Conservation (phyloP, 2,329 filamentous ascomycete genomes). For the Neofusicoccum sp. region DNA sequence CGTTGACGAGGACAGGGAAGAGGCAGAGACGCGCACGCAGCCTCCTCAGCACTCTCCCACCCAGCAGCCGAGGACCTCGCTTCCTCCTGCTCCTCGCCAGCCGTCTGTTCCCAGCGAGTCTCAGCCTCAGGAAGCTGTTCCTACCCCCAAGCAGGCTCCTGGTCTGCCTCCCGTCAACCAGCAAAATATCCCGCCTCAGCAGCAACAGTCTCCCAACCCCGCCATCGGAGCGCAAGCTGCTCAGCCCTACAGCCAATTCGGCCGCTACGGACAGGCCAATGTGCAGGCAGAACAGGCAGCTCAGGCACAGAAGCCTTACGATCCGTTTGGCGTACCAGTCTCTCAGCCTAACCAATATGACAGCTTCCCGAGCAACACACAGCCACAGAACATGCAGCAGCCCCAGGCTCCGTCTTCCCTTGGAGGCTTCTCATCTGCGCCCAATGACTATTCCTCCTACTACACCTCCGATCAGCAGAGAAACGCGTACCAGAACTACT, state of each 20-base stretch:
- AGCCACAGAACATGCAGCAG: conserved; percentile 61
- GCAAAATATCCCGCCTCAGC: conserved; percentile 38
- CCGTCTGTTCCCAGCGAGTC: conserved; percentile 44
- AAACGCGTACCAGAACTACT: conserved; percentile 71
- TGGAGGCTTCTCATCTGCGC: conserved; percentile 72
- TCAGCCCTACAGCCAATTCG: conserved; percentile 64
- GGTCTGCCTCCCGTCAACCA: conserved; percentile 64
- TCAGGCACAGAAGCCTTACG: conserved; percentile 77
- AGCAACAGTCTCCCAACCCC: conserved; percentile 40
- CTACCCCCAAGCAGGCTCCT: conserved; percentile 62
- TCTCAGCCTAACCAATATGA: conserved; percentile 49
- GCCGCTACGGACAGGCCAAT: conserved; percentile 66
- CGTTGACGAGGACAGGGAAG: conserved; percentile 91
- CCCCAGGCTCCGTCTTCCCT: conserved; percentile 62
- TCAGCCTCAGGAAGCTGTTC: conserved; percentile 41
- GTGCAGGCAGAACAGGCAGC: conserved; percentile 63
- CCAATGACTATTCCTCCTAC: conserved; percentile 81
- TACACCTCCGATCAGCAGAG: conserved; percentile 78
- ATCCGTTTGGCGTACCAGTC: conserved; percentile 80
- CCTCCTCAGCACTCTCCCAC: conserved; percentile 92
- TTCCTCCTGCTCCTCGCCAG: conserved; percentile 70
- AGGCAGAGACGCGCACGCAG: conserved; percentile 90
- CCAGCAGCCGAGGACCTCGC: conserved; percentile 78
- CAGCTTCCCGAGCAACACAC: conserved; percentile 48
- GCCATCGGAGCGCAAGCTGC: conserved; percentile 52